phyloP scores from a whole-genome alignment of 768 basidiomycete species.

The Amanita pallidorosea region DNA sequence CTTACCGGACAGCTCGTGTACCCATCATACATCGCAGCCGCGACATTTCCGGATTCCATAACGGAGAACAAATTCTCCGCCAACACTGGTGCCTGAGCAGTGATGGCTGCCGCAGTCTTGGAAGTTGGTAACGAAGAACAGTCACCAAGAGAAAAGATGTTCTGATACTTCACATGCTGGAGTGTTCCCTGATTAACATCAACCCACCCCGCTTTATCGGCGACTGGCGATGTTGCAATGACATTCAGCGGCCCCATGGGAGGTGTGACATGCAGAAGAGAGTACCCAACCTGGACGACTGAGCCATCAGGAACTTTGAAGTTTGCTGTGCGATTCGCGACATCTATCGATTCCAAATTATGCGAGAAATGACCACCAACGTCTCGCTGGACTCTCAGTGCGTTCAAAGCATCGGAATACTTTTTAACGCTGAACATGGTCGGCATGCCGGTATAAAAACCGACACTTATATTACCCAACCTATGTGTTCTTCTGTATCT shows the following conservation, averaged over 20 bases:
- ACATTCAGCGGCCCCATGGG: conserved; percentile 84
- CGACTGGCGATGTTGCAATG: conserved; percentile 66
- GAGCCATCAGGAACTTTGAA: conserved; percentile 75
- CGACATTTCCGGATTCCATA: conserved; percentile 61
- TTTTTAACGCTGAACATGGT: conserved; percentile 97
- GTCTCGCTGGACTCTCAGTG: conserved; percentile 66
- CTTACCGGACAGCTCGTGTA: conserved; percentile 83
- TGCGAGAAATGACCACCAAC: conserved; percentile 76
- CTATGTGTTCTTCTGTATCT: conserved; percentile 54
- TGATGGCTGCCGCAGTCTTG: conserved; percentile 94
- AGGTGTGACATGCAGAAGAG: conserved; percentile 78
- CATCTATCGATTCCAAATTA: conserved; percentile 71
- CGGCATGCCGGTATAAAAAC: conserved; percentile 88
- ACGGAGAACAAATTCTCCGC: conserved; percentile 78
- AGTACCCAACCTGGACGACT: conserved; percentile 64
- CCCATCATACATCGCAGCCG: conserved; percentile 71
- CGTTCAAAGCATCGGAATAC: conserved; percentile 81
- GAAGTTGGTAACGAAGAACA: conserved; percentile 87
- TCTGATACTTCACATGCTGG: conserved; percentile 72
- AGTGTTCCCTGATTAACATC: conserved; percentile 74
- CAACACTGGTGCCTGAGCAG: conserved; percentile 82
- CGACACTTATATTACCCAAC: conserved; percentile 43
- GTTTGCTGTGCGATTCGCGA: conserved; percentile 62
- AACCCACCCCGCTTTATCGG: conserved; percentile 84
- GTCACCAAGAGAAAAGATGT: conserved; percentile 90